These are phyloP conservation scores for Pseudodiploospora longispora DNA, from an alignment of 2,329 filamentous ascomycete genomes.

Conservation along the genomic window DNA sequence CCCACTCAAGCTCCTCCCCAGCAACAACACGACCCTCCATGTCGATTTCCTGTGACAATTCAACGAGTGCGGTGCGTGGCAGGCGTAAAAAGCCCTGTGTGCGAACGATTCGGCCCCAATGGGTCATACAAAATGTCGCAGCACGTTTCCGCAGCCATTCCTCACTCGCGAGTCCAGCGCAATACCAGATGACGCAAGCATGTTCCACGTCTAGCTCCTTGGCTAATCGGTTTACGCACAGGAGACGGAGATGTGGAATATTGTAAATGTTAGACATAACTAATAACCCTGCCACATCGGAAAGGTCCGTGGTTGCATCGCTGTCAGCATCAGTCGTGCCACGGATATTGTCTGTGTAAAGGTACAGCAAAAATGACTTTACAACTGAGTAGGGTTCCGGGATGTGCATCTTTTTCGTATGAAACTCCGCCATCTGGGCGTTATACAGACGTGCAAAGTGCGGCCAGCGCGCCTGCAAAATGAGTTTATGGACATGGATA, in stretches of 20 bases:
- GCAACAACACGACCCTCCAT: conserved; percentile 85
- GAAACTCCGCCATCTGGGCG: conserved; percentile 94
- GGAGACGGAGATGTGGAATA: conserved; percentile 81
- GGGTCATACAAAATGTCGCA: conserved; percentile 78
- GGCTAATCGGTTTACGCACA: conserved; percentile 84
- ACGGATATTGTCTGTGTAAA: conserved; percentile 90
- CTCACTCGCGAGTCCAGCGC: conserved; percentile 80
- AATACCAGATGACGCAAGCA: conserved; percentile 93
- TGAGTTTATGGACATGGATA: conserved; percentile 92
- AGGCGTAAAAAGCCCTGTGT: conserved; percentile 80
- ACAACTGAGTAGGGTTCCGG: conserved; percentile 93
- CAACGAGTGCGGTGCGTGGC: conserved; percentile 71
- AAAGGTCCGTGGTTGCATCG: conserved; percentile 67
- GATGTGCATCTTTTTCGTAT: conserved; percentile 95
- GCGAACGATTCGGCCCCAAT: conserved; percentile 91
- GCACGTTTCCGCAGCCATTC: conserved; percentile 89
- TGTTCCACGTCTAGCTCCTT: conserved; percentile 91
- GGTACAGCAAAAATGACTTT: conserved; percentile 87
- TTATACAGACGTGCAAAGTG: conserved; percentile 90
- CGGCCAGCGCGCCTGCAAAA: conserved; percentile 90
- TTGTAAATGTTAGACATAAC: conserved; percentile 99
- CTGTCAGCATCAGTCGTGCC: conserved; percentile 43
- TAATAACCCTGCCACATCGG: conserved; percentile 85
- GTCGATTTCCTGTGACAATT: conserved; percentile 88
- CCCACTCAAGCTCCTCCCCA: conserved; percentile 69